phyloP scores from a whole-genome alignment of 164 flowering plant genomes.

The Vitis rotundifolia region DNA sequence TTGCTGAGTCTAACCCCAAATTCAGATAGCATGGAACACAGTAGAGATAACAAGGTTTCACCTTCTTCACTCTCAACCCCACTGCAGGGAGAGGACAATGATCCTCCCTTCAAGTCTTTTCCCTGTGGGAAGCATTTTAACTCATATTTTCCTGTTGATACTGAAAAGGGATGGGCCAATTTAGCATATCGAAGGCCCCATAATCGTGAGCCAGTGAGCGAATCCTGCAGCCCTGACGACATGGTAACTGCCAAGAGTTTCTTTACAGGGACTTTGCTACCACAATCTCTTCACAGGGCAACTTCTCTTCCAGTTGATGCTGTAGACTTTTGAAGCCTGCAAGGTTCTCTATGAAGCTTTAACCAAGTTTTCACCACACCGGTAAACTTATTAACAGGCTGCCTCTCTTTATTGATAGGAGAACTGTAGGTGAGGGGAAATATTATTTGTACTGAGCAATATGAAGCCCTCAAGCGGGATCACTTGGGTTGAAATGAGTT shows the following conservation, averaged over 20 bases:
- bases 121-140: constrained; percentile 21
- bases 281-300: constrained; percentile 63
- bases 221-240: constrained; percentile 40
- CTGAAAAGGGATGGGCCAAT: constrained; percentile 20
- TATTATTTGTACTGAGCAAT: background rate
- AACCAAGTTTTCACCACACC: too few species aligned
- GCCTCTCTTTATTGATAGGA: background rate
- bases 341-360: background rate
- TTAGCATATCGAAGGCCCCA: constrained; percentile 21
- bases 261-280: constrained; percentile 45
- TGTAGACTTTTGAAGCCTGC: constrained; percentile 31
- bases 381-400: too few species aligned
- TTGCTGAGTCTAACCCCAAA: constrained; percentile 4
- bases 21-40: constrained; percentile 15
- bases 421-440: background rate
- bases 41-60: constrained; percentile 1
- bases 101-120: constrained; percentile 14
- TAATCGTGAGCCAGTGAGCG: constrained; percentile 22
- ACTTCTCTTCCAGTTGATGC: constrained; percentile 69
- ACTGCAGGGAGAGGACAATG: constrained; percentile 19
- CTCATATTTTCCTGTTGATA: constrained; percentile 11
- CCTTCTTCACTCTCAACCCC: constrained; percentile 10
- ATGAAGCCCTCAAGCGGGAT: background rate
- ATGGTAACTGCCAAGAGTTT: constrained; percentile 57
- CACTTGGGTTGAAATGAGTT: background rate